These are phyloP conservation scores for Phoma herbarum DNA, from an alignment of 2,329 filamentous ascomycete genomes.

Conservation along the genomic window DNA sequence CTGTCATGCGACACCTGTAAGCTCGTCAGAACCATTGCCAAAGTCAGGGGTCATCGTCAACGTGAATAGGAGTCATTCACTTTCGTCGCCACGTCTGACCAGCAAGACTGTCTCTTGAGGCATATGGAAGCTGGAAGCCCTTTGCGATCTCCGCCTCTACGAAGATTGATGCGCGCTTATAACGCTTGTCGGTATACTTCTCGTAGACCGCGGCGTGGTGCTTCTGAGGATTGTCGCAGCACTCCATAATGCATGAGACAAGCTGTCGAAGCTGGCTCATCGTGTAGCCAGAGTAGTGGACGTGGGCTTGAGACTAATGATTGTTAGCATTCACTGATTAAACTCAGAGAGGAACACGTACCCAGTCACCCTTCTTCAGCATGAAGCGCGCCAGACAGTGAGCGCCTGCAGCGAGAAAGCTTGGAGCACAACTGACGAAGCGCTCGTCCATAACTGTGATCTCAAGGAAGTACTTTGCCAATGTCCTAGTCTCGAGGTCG, in stretches of 20 bases:
- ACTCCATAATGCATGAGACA: slow-evolving; percentile 82
- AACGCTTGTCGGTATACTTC: slow-evolving; percentile 89
- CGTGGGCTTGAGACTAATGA: slow-evolving; percentile 76
- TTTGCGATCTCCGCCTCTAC: slow-evolving; percentile 77
- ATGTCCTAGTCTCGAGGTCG: slow-evolving; percentile 90
- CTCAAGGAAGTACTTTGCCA: slow-evolving; percentile 98
- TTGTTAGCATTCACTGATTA: slow-evolving; percentile 47
- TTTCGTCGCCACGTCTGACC: slow-evolving; percentile 51
- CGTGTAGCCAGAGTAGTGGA: slow-evolving; percentile 94
- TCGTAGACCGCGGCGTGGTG: slow-evolving; percentile 90
- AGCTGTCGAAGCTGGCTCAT: slow-evolving; percentile 82
- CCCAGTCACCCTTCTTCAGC: slow-evolving; percentile 92
- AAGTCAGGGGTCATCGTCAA: slow-evolving; percentile 27
- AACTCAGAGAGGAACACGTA: slow-evolving; percentile 59
- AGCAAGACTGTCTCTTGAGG: slow-evolving; percentile 47
- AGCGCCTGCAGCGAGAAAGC: slow-evolving; percentile 88
- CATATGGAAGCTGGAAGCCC: slow-evolving; percentile 62
- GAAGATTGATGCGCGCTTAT: slow-evolving; percentile 82
- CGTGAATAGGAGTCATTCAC: slow-evolving; percentile 42
- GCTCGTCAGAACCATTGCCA: slow-evolving; percentile 39
- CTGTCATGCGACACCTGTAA: slow-evolving; percentile 34
- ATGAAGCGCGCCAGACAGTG: slow-evolving; percentile 91
- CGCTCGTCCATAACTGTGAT: slow-evolving; percentile 98
- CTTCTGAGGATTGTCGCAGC: slow-evolving; percentile 79
- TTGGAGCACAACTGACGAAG: slow-evolving; percentile 89